Base-by-base conservation (phyloP, 495 filamentous ascomycete species). In the Daldinia caldariorum region DNA sequence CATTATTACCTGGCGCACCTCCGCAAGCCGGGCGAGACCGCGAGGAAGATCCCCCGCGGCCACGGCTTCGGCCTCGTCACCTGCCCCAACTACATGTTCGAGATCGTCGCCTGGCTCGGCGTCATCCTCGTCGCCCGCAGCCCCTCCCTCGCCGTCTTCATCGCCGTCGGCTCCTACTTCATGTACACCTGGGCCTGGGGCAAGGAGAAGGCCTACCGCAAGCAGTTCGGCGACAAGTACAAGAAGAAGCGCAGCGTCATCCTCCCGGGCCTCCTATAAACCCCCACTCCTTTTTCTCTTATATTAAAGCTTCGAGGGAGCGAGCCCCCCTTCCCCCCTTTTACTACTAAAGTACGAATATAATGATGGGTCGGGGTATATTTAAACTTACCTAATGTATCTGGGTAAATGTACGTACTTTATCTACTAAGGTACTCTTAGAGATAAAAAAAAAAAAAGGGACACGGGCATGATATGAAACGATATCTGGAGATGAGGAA, bases 81-180 rank as follows among this genome's bases (percentile, higher is more conserved):
- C 12, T 96, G 93, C 85, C 95, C 95, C 22, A 99, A 99, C 83
- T 99, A 99, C 81, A 86, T 94, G 81, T 99, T 97, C 74, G 95
- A 99, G 84, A 85, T 90, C 12, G 70, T 95, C 39, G 86, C 92
- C 0, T 99, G 95, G 95, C 58, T 90, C 16, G 93, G 92, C 47
- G 83, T 98, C 14, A 80, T 94, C 50, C 76, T 96, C 22, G 91
- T 90, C 67, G 88, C 85, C 58, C 85, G 92, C 79, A 96, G 89
- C 79, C 90, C 86, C 83, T 88, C 88, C 61, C 89, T 92, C 0
- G 78, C 88, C 8, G 50, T 96, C 20, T 98, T 97, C 76, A 84
- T 89, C 50, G 74, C 81, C 31, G 82, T 91, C 32, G 91, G 91
- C 18, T 83, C 82, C 6, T 79, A 78, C 54, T 91, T 91, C 82